Percentiles rank a stretch among this genome's conserved stretches.
Conservation (phyloP, 2,329 filamentous ascomycete species). For the Grosmannia penicillata region DNA sequence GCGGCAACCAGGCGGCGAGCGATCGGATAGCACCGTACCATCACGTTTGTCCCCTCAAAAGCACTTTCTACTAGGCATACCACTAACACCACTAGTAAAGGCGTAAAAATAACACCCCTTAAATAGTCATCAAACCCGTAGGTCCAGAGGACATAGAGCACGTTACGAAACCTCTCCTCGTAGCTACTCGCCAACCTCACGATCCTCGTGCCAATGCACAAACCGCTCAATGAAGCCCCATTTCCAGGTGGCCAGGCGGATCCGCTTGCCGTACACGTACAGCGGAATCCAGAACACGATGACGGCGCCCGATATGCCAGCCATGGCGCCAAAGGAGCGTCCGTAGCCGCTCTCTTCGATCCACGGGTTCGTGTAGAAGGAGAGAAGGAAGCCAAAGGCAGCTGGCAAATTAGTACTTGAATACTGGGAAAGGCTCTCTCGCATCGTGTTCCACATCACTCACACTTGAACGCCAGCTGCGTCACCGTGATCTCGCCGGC, state of each 20-base stretch:
- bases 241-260: slow-evolving; percentile 30
- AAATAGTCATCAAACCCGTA: too few relatives aligned
- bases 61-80: too few relatives aligned
- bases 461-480: slow-evolving; percentile 36
- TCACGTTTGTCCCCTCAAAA: too few relatives aligned
- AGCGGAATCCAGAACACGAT: slow-evolving; percentile 33
- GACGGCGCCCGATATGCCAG: slow-evolving; percentile 32
- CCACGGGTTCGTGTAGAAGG: slow-evolving; percentile 47
- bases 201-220: slow-evolving; percentile 34
- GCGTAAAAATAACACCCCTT: too few relatives aligned
- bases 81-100: too few relatives aligned
- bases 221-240: slow-evolving; percentile 29
- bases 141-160: too few relatives aligned
- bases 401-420: slow-evolving; percentile 10
- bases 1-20: neutral
- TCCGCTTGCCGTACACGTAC: slow-evolving; percentile 33
- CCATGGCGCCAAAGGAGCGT: slow-evolving; percentile 40
- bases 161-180: too few relatives aligned
- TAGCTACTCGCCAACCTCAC: slow-evolving; percentile 42
- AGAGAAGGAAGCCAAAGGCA: slow-evolving; percentile 40
- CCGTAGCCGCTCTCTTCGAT: slow-evolving; percentile 32
- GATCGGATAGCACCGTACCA: neutral
- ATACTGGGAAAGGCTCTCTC: too few relatives aligned
- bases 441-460: neutral
- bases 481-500: slow-evolving; percentile 40